Base-by-base conservation (phyloP, 352 stramenopile genomes). In the Phytophthora melonis region DNA sequence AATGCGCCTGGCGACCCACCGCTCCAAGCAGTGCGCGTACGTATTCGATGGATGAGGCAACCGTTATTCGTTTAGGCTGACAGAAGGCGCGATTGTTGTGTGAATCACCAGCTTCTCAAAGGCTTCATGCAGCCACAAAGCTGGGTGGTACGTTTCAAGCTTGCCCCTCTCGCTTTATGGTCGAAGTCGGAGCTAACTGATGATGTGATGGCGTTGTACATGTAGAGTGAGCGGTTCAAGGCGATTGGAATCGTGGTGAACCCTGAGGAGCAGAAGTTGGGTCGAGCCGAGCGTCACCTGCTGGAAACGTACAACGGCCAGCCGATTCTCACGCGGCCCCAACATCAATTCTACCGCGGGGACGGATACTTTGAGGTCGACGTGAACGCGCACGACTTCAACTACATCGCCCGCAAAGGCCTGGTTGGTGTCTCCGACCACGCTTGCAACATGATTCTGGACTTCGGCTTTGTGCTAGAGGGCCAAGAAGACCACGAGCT, bases 231-330 rank as follows among this genome's bases (percentile, higher is more conserved):
- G 59, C 82, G 88, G 3, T 93, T 95, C 53, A 95, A 95, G 55
- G 88, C 88, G 8, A 95, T 95, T 43, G 88, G 88, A 9, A 81
- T 95, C 49, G 88, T 95, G 9, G 88, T 88, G 1, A 95, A 95
- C 49, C 84, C 88, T 3, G 70, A 87, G 41, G 88, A 94, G 54
- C 87, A 93, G 50, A 78, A 79, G 8, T 78, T 95, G 6, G 87
- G 88, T 7, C 84, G 88, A 25, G 92, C 87, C 0, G 87, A 95
- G 57, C 82, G 84, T 18, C 88, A 91, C 52, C 69, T 95, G 52
- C 75, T 95, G 3, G 88, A 95, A 64, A 93, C 88, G 0, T 95
- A 95, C 74, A 95, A 95, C 21, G 88, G 88, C 0, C 88, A 95
- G 54, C 88, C 87, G 1, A 93, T 95, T 65, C 77, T 95, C 41